Evolutionary conservation across 2,329 filamentous ascomycete species (phyloP).

Genomic region (Xylaria sp.): DNA sequence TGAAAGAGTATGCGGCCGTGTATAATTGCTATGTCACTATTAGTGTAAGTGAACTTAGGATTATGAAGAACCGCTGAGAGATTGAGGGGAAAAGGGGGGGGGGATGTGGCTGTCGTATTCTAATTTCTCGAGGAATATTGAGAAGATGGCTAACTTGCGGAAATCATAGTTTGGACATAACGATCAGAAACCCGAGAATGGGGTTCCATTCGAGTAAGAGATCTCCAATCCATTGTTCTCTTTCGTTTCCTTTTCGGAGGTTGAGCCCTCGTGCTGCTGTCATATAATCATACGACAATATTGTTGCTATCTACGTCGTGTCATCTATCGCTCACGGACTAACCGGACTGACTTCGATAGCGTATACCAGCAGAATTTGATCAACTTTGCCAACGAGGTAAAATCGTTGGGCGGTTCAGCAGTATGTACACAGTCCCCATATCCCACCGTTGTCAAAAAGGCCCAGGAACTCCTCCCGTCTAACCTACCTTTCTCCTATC

Average conservation of each 20-base stretch:
- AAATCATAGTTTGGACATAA: slow-evolving; percentile 68
- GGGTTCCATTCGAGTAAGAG: slow-evolving; percentile 60
- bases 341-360: background rate
- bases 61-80: background rate
- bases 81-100: background rate
- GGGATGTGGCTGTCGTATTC: background rate
- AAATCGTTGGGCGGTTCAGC: slow-evolving; percentile 57
- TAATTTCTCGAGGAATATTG: background rate
- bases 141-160: background rate
- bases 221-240: background rate
- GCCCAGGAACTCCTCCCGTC: too few relatives aligned
- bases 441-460: background rate
- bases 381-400: slow-evolving; percentile 58
- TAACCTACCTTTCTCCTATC: too few relatives aligned
- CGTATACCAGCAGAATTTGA: slow-evolving; percentile 39
- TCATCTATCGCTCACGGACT: background rate
- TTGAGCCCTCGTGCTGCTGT: background rate
- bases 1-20: slow-evolving; percentile 53
- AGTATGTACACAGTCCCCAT: slow-evolving; percentile 40
- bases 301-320: background rate
- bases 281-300: too few relatives aligned
- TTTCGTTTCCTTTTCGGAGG: background rate
- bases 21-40: slow-evolving; percentile 66
- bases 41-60: slow-evolving; percentile 21
- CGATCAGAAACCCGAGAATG: slow-evolving; percentile 64